Evolutionary conservation across 331 rosid species (phyloP), one percentile per base, ranked within the genome.

Genomic region (Quercus tomentella): DNA sequence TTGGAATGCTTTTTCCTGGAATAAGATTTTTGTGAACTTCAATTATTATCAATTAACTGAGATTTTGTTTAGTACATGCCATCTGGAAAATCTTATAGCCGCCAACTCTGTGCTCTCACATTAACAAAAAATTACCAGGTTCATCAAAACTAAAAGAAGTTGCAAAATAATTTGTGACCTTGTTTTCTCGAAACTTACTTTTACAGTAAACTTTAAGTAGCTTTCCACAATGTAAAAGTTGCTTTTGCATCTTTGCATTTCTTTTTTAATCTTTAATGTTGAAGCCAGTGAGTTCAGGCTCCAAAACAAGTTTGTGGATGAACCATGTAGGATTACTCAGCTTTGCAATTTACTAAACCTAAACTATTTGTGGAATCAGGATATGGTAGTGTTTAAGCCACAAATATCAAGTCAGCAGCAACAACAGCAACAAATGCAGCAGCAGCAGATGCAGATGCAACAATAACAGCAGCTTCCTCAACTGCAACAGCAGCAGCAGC

Each of bases 1-100:
- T 88, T 75, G 99, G 99, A 83, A 93, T 96, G 99, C 98, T 96
- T 74, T 91, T 96, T 72, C 99, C 99, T 11, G 98, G 92, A 94
- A 98, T 96, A 84, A 90, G 90, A 69, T 25, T 57, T 56, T 43
- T 73, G 10, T 56, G 75, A 73, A 70, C 80, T 58, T 55, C 31
- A 63, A 33, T 33, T 33, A 33, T 33, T 33, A 33, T 66, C 51
- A 18, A 66, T 66, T 6, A 33, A 20, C 49, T 3, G 22, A 31
- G 72, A 33, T 66, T 57, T 41, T 33, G 41, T 70, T 9, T 30
- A 25, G 10, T 56, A 22, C 25, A 18, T 18, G n/a, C 30, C 6
- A 41, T 12, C 11, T 6, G 30, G 22, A 12, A 35, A 25, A 37
- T 20, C 15, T 58, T 16, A 25, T 26, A 22, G 35, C 22, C 18